Base-by-base conservation (phyloP, 2,329 filamentous ascomycete species). In the Gnomoniopsis sp. region DNA sequence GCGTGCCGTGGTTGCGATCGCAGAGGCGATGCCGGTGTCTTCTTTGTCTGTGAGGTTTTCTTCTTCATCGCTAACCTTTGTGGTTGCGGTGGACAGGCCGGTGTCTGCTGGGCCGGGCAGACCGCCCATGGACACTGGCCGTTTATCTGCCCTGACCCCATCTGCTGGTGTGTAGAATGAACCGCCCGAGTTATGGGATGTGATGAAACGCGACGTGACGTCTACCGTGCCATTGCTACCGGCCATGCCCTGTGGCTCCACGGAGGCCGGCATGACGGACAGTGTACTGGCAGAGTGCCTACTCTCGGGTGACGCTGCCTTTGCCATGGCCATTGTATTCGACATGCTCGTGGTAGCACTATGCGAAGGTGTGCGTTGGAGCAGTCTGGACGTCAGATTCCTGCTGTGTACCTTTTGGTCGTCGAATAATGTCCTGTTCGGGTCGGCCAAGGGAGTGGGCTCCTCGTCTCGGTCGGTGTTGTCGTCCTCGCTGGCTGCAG, bases 271-370 rank as follows among this genome's bases (percentile, higher is more conserved):
- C 48, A 73, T 72, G 23, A 73, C 72, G 49, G 72, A 75, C 38
- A 74, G 69, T 17, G 72, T 72, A 17, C 59, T 62, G 21, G 53
- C 55, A 19, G 55, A 62, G 33, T 60, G 57, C 23, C 63, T 65
- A 49, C 59, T 61, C 57, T 68, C 67, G 19, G 74, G 57, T 65
- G 79, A 68, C 71, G 75, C 61, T 56, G 70, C 49, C 69, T 75
- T 63, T 68, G 80, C 82, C 1, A 78, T 80, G 11, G 78, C 82
- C 2, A 78, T 80, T 59, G 88, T 81, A 59, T 80, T 75, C 8
- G 86, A 87, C 80, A 89, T 88, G 68, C 86, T 80, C 43, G 85
- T 86, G 38, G 86, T 83, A 3, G 83, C 81, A 62, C 82, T 79
- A 62, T 85, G 79, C 7, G 85, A 86, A 0, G 85, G 80, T 11